A percentile compares a stretch with the other conserved stretches of the same genome.
Conservation (phyloP, 1,139 yeast species). For the Hyphopichia fennica region DNA sequence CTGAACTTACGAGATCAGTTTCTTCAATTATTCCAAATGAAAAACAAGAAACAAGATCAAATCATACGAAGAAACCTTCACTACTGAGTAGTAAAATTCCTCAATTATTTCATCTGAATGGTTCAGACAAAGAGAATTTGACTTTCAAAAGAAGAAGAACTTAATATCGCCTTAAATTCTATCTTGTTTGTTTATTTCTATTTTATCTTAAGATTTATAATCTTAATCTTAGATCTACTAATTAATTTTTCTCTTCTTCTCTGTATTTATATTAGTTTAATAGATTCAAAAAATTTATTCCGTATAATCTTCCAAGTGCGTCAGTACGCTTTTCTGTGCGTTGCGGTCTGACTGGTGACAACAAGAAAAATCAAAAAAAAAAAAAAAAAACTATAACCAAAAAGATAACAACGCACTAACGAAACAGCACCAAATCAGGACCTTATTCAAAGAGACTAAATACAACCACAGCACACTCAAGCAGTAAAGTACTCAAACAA, state of each 20-base stretch:
- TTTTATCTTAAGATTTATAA: no score
- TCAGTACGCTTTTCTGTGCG: neutral
- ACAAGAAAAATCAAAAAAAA: neutral
- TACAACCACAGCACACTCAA: no score
- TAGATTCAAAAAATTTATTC: neutral
- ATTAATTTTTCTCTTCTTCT: neutral
- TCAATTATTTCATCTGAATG: neutral
- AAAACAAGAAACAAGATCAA: neutral
- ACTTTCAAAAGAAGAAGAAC: slow-evolving; percentile 2
- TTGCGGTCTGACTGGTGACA: no score
- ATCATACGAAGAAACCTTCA: neutral
- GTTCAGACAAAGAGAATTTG: neutral
- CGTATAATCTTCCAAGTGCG: neutral
- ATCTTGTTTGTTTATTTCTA: no score
- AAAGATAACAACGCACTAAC: neutral
- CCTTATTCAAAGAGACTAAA: neutral
- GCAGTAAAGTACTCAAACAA: no score
- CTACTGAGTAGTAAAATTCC: slow-evolving; percentile 2
- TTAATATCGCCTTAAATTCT: neutral
- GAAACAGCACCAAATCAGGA: neutral
- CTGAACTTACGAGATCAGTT: neutral
- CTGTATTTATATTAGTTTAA: neutral
- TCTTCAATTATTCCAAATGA: neutral
- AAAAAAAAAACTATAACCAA: neutral
- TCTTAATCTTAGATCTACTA: no score